phyloP scores from a whole-genome alignment of 345 rosid species.

The Corymbia maculata region DNA sequence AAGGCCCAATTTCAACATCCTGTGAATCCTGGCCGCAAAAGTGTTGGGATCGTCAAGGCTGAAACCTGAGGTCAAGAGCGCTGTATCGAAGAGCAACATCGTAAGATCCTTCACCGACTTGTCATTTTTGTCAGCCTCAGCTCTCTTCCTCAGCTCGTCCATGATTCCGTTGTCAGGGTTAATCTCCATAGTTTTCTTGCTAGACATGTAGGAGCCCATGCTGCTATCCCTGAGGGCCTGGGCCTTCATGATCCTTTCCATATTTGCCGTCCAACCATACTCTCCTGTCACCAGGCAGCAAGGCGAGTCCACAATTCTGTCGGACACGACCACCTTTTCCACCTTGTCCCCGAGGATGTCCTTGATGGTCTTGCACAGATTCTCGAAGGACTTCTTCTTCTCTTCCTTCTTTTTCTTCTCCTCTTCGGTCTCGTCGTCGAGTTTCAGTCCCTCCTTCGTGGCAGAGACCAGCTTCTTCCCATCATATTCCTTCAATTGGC shows the following conservation, averaged over 20 bases:
- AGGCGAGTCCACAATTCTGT: slow-evolving; percentile 78
- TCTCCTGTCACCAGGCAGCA: slow-evolving; percentile 89
- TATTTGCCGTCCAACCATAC: slow-evolving; percentile 86
- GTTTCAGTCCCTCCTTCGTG: slow-evolving; percentile 70
- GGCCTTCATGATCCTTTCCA: slow-evolving; percentile 94
- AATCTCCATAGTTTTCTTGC: slow-evolving; percentile 88
- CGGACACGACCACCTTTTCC: slow-evolving; percentile 76
- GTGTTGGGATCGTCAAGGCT: slow-evolving; percentile 89
- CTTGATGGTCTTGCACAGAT: slow-evolving; percentile 73
- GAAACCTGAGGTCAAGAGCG: slow-evolving; percentile 75
- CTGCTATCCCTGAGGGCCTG: slow-evolving; percentile 83
- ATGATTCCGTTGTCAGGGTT: slow-evolving; percentile 84
- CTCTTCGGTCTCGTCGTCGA: slow-evolving; percentile 77
- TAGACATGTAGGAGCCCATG: slow-evolving; percentile 89
- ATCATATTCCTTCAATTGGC: slow-evolving; percentile 71
- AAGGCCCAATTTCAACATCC: slow-evolving; percentile 85
- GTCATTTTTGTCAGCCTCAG: slow-evolving; percentile 73
- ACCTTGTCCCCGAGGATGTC: slow-evolving; percentile 77
- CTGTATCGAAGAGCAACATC: slow-evolving; percentile 67
- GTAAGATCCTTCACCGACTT: slow-evolving; percentile 83
- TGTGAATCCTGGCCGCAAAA: slow-evolving; percentile 65
- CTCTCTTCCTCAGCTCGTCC: slow-evolving; percentile 85
- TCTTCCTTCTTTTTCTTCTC: slow-evolving; percentile 76
- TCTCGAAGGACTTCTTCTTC: slow-evolving; percentile 57
- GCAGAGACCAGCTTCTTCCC: slow-evolving; percentile 86